Evolutionary conservation across 225 moss, liverwort and hornwort genomes (phyloP).

Genomic region (Polytrichum commune): DNA sequence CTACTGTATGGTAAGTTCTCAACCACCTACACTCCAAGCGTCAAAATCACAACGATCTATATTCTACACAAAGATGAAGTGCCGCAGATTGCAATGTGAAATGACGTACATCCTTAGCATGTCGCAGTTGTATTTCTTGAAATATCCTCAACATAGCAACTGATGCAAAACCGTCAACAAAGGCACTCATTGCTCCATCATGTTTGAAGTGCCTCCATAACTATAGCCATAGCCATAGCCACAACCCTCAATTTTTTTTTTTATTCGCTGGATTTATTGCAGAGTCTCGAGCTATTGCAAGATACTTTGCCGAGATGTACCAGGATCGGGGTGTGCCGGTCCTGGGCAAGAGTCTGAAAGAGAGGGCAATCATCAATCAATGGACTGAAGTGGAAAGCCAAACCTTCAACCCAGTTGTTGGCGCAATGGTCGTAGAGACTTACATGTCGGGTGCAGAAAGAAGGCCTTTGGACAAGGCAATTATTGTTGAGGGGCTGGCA

Average conservation of each 20-base stretch:
- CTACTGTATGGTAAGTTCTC: slow-evolving; percentile 13
- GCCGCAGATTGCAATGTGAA: neutral
- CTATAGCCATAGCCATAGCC: neutral
- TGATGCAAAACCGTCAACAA: too few species aligned
- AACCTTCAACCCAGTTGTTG: slow-evolving; percentile 48
- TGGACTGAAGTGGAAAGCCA: slow-evolving; percentile 76
- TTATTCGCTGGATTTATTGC: neutral
- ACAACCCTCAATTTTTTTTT: neutral
- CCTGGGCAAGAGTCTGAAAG: slow-evolving; percentile 57
- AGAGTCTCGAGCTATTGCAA: slow-evolving; percentile 81
- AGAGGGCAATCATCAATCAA: slow-evolving; percentile 64
- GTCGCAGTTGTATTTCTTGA: neutral
- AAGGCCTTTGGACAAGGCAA: slow-evolving; percentile 27
- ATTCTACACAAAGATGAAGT: neutral
- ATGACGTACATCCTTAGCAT: neutral
- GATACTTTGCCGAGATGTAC: slow-evolving; percentile 67
- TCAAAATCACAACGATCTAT: too few species aligned
- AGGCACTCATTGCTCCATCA: too few species aligned
- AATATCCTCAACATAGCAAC: neutral
- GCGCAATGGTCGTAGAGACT: slow-evolving; percentile 38
- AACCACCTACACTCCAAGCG: too few species aligned
- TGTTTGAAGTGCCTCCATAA: neutral
- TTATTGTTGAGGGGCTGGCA: slow-evolving; percentile 19
- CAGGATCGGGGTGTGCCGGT: slow-evolving; percentile 52
- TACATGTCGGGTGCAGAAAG: slow-evolving; percentile 34